A percentile compares a stretch with the other conserved stretches of the same genome.
Conservation (phyloP, 1,284 basidiomycete genomes). For the Rhodotorula glutinis region DNA sequence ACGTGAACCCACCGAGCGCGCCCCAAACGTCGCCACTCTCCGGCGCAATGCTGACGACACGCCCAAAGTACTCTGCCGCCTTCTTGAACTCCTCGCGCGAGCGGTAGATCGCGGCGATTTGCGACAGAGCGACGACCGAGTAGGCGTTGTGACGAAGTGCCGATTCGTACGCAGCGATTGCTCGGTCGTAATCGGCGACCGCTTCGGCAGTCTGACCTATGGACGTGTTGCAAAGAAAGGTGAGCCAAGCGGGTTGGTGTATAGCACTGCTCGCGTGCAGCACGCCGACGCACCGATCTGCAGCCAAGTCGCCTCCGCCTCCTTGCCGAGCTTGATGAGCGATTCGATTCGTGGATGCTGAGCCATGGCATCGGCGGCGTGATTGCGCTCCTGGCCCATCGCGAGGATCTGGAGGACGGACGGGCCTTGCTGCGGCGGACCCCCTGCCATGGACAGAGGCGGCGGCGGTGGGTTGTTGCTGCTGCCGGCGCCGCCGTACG, state of each 20-base stretch:
- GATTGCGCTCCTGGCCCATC: slow-evolving; percentile 39
- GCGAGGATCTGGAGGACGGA: slow-evolving; percentile 38
- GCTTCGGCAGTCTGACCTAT: slow-evolving; percentile 37
- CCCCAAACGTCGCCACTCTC: slow-evolving; percentile 44
- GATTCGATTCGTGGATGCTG: slow-evolving; percentile 39
- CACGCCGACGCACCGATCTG: slow-evolving; percentile 78
- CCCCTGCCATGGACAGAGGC: slow-evolving; percentile 29
- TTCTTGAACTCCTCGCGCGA: slow-evolving; percentile 54
- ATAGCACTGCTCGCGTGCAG: too few species aligned
- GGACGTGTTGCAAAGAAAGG: not conserved
- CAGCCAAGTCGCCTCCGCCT: slow-evolving; percentile 90
- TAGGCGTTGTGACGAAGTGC: slow-evolving; percentile 87
- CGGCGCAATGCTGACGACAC: slow-evolving; percentile 39
- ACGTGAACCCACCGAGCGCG: slow-evolving; percentile 35
- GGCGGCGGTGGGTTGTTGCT: slow-evolving; percentile 28
- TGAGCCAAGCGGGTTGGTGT: too few species aligned
- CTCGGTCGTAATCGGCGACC: slow-evolving; percentile 67
- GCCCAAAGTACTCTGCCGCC: slow-evolving; percentile 44
- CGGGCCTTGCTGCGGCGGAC: slow-evolving; percentile 38
- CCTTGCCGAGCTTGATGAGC: slow-evolving; percentile 62
- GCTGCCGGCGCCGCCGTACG: slow-evolving; percentile 16
- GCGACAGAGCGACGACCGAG: slow-evolving; percentile 79
- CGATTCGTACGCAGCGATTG: slow-evolving; percentile 82
- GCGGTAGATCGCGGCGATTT: slow-evolving; percentile 69
- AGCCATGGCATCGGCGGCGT: slow-evolving; percentile 36